Conservation (phyloP, 768 basidiomycete species). For the Butyriboletus loyo region DNA sequence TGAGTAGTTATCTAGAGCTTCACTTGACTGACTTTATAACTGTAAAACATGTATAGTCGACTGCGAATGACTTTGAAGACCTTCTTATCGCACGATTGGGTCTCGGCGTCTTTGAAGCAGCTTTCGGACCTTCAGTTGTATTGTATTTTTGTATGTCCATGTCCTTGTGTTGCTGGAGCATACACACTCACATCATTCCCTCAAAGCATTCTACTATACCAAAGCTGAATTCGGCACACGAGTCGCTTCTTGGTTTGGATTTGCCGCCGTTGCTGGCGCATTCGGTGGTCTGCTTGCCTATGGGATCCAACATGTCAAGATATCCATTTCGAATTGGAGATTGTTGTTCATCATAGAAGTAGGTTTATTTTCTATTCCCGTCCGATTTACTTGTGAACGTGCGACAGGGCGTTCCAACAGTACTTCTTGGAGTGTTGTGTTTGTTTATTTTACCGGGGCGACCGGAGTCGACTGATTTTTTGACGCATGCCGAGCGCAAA, state of each 20-base stretch:
- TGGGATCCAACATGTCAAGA: slow-evolving; percentile 43
- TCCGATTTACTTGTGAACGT: neutral
- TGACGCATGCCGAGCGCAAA: slow-evolving; percentile 33
- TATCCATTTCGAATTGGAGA: slow-evolving; percentile 42
- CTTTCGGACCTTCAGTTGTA: slow-evolving; percentile 31
- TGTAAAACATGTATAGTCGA: slow-evolving; percentile 17
- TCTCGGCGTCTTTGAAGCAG: slow-evolving; percentile 36
- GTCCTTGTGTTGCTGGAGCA: slow-evolving; percentile 13
- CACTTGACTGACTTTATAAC: neutral
- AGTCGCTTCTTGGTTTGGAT: slow-evolving; percentile 51
- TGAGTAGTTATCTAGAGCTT: slow-evolving; percentile 17
- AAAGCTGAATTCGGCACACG: slow-evolving; percentile 45
- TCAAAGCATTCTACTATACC: slow-evolving; percentile 48
- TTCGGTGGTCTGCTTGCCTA: slow-evolving; percentile 57
- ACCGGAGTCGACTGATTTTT: slow-evolving; percentile 33
- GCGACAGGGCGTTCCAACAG: slow-evolving; percentile 55
- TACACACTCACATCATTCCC: neutral
- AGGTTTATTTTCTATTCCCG: neutral
- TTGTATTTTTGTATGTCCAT: slow-evolving; percentile 29
- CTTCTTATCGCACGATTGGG: slow-evolving; percentile 30
- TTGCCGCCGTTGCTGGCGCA: slow-evolving; percentile 55
- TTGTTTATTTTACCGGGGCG: slow-evolving; percentile 31
- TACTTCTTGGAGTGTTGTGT: slow-evolving; percentile 27
- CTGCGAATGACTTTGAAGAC: slow-evolving; percentile 23
- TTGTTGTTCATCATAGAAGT: slow-evolving; percentile 31